A percentile compares a stretch with the other conserved stretches of the same genome.
Conservation (phyloP, 805 yeast genomes). For the Saccharomyces paradoxus region DNA sequence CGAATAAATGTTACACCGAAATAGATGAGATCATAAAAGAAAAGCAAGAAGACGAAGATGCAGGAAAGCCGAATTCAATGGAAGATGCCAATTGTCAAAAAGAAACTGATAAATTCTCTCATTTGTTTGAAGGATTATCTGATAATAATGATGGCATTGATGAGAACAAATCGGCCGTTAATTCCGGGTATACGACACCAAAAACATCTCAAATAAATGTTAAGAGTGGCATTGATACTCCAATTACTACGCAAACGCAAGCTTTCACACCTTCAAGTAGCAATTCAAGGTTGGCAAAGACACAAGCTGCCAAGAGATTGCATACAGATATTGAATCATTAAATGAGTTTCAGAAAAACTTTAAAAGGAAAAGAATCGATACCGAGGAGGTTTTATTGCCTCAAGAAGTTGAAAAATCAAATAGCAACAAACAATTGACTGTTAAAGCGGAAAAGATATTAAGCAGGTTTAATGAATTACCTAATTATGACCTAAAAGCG, state of each 20-base stretch:
- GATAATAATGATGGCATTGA: not conserved
- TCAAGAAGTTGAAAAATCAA: constrained; percentile 32
- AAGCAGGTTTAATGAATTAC: constrained; percentile 10
- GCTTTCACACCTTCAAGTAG: constrained; percentile 3
- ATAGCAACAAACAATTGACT: constrained; percentile 24
- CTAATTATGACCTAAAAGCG: constrained; percentile 37
- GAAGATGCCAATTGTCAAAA: not conserved
- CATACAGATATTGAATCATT: constrained; percentile 64
- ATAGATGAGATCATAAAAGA: not conserved
- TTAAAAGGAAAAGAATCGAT: constrained; percentile 32
- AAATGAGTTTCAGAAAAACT: constrained; percentile 51
- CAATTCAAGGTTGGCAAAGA: constrained; percentile 46
- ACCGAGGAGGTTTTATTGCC: constrained; percentile 26
- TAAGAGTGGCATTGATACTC: not conserved
- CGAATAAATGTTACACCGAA: not conserved
- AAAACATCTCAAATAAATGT: not conserved
- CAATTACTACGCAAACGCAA: not conserved
- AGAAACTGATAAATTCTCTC: not conserved
- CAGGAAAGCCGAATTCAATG: not conserved
- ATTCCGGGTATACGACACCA: not conserved
- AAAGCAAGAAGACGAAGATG: constrained; percentile 5
- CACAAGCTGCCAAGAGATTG: constrained; percentile 56
- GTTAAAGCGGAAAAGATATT: constrained; percentile 14
- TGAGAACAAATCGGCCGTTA: not conserved
- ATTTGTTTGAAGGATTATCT: constrained; percentile 4